Percentiles rank a stretch among this genome's conserved stretches.
These are phyloP conservation scores for Pyrus communis DNA, from an alignment of 306 rosid species.

Conservation along the genomic window DNA sequence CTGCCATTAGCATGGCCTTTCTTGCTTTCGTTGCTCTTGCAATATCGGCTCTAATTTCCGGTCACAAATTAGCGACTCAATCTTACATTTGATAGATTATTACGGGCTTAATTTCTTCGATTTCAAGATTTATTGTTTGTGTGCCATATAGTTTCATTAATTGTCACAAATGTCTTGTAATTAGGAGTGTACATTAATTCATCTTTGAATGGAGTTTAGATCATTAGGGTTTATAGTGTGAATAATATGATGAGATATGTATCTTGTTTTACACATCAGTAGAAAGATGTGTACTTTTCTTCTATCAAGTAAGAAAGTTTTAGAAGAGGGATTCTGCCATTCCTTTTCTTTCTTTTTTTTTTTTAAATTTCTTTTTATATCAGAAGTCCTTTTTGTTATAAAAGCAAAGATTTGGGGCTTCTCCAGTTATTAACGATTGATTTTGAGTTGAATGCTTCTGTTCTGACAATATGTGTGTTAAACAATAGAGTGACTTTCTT, in stretches of 20 bases:
- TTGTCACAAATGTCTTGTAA: neutral
- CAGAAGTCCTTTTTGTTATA: neutral
- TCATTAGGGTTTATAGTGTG: neutral
- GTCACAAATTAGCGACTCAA: conserved; percentile 49
- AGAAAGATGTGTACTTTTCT: neutral
- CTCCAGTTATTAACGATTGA: too few relatives aligned
- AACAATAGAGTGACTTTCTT: neutral
- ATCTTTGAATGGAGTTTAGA: neutral
- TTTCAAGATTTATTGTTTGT: neutral
- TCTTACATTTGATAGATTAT: conserved; percentile 36
- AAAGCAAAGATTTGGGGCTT: too few relatives aligned
- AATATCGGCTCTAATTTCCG: conserved; percentile 51
- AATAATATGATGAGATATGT: neutral
- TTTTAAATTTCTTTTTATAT: too few relatives aligned
- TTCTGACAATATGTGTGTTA: neutral
- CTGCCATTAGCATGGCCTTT: conserved; percentile 65
- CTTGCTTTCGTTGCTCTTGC: conserved; percentile 56
- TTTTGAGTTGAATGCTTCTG: neutral
- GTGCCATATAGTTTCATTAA: neutral
- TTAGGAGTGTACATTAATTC: neutral
- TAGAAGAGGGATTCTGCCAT: neutral
- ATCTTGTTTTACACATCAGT: neutral
- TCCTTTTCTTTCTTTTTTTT: too few relatives aligned
- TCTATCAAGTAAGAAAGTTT: neutral
- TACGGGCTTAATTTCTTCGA: neutral